These are phyloP conservation scores for Sordariomycetes sp. DNA, from an alignment of 2,329 filamentous ascomycete genomes.

Conservation along the genomic window DNA sequence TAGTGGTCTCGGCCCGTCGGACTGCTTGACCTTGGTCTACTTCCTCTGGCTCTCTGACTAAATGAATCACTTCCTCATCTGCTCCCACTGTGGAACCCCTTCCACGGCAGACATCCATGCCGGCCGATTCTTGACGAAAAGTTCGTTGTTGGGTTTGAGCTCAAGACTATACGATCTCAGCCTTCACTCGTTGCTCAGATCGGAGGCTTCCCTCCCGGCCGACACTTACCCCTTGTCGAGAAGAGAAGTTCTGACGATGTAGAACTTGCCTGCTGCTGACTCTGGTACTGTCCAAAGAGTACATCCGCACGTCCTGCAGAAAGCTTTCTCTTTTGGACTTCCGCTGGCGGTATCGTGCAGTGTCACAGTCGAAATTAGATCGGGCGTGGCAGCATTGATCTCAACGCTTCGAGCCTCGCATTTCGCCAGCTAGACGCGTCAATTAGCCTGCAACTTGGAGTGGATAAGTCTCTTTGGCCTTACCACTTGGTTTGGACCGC, in stretches of 20 bases:
- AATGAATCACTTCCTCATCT: constrained; percentile 12
- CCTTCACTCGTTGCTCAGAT: too few relatives aligned
- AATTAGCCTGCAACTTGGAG: constrained; percentile 8
- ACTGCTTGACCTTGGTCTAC: too few relatives aligned
- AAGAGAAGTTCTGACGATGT: constrained; percentile 14
- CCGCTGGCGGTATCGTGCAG: constrained; percentile 2
- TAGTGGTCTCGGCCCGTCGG: too few relatives aligned
- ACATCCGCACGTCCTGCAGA: constrained; percentile 1
- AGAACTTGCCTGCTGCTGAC: constrained; percentile 12
- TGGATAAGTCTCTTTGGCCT: neutral
- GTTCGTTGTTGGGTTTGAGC: constrained; percentile 13
- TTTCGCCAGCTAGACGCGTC: too few relatives aligned
- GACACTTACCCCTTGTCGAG: constrained; percentile 15
- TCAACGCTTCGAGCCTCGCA: constrained; percentile 9
- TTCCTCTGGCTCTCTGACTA: too few relatives aligned
- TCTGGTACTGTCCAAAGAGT: constrained; percentile 1
- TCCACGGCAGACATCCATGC: constrained; percentile 12
- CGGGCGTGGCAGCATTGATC: neutral
- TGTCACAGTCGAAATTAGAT: constrained; percentile 4
- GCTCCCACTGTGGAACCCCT: constrained; percentile 14
- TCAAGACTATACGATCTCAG: too few relatives aligned
- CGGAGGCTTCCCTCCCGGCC: too few relatives aligned
- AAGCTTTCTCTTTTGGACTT: constrained; percentile 1
- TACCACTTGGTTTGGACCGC: constrained; percentile 8
- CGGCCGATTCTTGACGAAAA: constrained; percentile 17